phyloP scores from a whole-genome alignment of 331 rosid genomes.

The Malus hybrid region DNA sequence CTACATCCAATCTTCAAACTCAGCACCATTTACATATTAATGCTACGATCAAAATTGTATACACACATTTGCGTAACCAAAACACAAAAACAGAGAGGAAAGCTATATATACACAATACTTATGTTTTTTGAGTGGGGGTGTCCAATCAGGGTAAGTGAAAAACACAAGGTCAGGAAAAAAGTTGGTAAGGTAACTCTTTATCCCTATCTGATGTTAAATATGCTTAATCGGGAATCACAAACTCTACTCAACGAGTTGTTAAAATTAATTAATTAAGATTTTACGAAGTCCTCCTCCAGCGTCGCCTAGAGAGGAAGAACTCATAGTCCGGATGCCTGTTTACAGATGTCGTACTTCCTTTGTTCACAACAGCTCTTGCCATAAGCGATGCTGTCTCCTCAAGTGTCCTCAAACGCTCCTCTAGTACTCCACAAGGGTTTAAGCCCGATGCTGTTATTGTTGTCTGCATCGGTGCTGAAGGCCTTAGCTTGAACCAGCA shows the following conservation, averaged over 20 bases:
- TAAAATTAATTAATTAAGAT: neutral
- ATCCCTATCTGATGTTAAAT: slow-evolving; percentile 29
- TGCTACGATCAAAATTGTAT: neutral
- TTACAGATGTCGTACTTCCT: slow-evolving; percentile 36
- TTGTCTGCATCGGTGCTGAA: slow-evolving; percentile 15
- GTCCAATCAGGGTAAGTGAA: neutral
- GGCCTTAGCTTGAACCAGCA: slow-evolving; percentile 62
- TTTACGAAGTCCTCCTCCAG: slow-evolving; percentile 27
- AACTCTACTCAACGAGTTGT: slow-evolving; percentile 13
- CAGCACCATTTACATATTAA: neutral
- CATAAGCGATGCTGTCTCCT: slow-evolving; percentile 69
- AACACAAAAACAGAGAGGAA: neutral
- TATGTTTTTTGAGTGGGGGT: neutral
- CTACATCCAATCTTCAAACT: neutral
- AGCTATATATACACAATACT: neutral
- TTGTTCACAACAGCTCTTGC: slow-evolving; percentile 65
- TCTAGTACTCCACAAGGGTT: slow-evolving; percentile 33
- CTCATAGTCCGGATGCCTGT: slow-evolving; percentile 70
- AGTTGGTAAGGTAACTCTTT: slow-evolving; percentile 1
- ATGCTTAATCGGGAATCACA: slow-evolving; percentile 16
- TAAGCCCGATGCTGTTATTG: slow-evolving; percentile 19
- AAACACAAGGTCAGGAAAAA: neutral
- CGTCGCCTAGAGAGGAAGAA: slow-evolving; percentile 69
- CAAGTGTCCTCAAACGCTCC: slow-evolving; percentile 63
- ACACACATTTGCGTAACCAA: neutral